Evolutionary conservation across 208 protist species (phyloP), one percentile per base, ranked within the genome.

Genomic region (Trypanosoma boissoni): DNA sequence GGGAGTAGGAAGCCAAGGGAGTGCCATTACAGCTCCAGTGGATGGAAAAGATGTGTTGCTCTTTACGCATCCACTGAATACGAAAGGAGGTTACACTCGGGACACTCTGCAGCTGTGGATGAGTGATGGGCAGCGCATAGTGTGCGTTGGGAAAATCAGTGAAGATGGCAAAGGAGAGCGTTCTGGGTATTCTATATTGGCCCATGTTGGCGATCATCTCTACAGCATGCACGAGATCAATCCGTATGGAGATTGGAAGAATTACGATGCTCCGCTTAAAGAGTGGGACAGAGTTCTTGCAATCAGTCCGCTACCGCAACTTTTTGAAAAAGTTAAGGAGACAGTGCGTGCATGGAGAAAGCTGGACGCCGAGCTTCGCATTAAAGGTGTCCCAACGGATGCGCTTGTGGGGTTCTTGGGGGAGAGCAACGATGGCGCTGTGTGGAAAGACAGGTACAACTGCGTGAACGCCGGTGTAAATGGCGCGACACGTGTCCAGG

Each of bases 361-460:
- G 4, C 41, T 45, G 4, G 8, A 18, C n/a, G 7, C n/a, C 3
- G 41, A 7, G 4, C 3, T 16, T 45, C 14, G 14, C n/a, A 4
- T 20, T n/a, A 6, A 4, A 4, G 14, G n/a, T n/a, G 7, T 45
- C 41, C 55, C 55, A 12, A 61, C 42, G 12, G 14, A 27, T n/a
- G 55, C 43, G 3, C 39, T 61, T 27, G 54, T 59, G 27, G 54
- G 37, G 9, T 46, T 59, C 23, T 49, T 41, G 41, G 45, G 39
- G 2, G 18, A 44, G 21, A 28, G 3, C 6, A 10, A 12, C 2
- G 23, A 36, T 32, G 9, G 16, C 12, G 29, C n/a, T 2, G n/a
- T 24, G 2, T 59, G 54, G 54, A 41, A 48, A 3, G 54, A 59
- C 26, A 24, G 5, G 10, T 59, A 59, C 41, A 36, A 23, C 36